Conservation (phyloP, 306 rosid species). For the Lathyrus sativus region DNA sequence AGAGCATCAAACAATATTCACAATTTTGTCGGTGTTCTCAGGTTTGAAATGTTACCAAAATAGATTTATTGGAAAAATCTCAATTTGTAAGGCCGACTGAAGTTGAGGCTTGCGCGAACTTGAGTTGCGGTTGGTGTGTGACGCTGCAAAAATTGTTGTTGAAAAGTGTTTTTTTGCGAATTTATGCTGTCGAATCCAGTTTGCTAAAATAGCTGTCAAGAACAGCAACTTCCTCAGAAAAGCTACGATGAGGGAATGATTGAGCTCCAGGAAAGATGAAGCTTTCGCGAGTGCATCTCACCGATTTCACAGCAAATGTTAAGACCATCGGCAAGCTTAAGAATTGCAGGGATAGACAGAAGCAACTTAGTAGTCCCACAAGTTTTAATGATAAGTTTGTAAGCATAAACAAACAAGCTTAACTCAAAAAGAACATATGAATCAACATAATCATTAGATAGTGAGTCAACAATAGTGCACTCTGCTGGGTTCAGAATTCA, state of each 20-base stretch:
- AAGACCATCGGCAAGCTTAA: conserved; percentile 61
- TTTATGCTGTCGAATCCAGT: too few species aligned
- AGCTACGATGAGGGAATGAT: conserved; percentile 78
- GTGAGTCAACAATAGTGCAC: conserved; percentile 86
- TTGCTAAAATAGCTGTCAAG: conserved; percentile 70
- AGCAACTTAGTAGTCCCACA: conserved; percentile 95
- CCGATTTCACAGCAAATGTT: conserved; percentile 75
- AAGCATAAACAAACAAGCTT: conserved; percentile 82
- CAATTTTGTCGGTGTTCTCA: too few species aligned
- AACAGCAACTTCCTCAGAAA: conserved; percentile 73
- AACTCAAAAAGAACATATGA: conserved; percentile 96
- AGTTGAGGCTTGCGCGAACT: too few species aligned
- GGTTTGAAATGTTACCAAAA: too few species aligned
- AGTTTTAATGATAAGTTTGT: conserved; percentile 82
- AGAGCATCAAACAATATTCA: too few species aligned
- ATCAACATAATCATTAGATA: conserved; percentile 75
- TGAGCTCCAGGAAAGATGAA: conserved; percentile 89
- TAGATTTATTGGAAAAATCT: too few species aligned
- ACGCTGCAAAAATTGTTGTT: too few species aligned
- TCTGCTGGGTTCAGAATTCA: conserved; percentile 83
- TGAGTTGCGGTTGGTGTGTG: too few species aligned
- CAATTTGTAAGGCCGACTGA: too few species aligned
- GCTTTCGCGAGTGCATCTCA: conserved; percentile 84
- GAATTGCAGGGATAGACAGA: conserved; percentile 74
- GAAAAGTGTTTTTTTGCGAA: too few species aligned